Evolutionary conservation across 306 rosid genomes (phyloP).

Genomic region (Styphnolobium japonicum): DNA sequence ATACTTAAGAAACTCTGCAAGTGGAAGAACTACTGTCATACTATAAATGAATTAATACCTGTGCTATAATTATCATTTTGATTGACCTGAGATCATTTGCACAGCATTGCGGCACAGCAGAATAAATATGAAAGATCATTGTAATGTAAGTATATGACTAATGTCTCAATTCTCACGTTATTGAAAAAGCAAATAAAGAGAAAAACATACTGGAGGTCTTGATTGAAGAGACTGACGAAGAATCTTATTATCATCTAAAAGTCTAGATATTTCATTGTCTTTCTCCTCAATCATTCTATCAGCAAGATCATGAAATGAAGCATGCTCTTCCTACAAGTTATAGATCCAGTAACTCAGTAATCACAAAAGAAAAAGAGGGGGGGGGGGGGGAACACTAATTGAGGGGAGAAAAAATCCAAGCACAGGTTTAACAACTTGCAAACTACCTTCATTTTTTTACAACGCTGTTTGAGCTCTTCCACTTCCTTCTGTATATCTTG

Average conservation of each 20-base stretch:
- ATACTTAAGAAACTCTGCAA: constrained; percentile 20
- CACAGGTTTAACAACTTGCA: constrained; percentile 5
- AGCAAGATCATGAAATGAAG: constrained; percentile 87
- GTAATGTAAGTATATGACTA: constrained; percentile 18
- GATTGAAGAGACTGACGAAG: constrained; percentile 77
- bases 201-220: constrained; percentile 55
- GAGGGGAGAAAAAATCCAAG: constrained; percentile 8
- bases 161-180: constrained; percentile 17
- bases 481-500: constrained; percentile 69
- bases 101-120: constrained; percentile 22
- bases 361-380: constrained; percentile 15
- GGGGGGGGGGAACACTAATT: not conserved
- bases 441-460: constrained; percentile 75
- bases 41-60: constrained; percentile 51
- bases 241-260: constrained; percentile 70
- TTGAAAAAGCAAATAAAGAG: constrained; percentile 10
- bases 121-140: constrained; percentile 17
- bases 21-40: not conserved
- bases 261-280: constrained; percentile 84
- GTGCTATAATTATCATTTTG: constrained; percentile 45
- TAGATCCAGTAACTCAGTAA: constrained; percentile 35
- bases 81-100: constrained; percentile 58
- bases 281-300: constrained; percentile 91
- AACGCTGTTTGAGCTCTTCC: constrained; percentile 71
- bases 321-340: constrained; percentile 74